phyloP scores from a whole-genome alignment of 177 flowering plant genomes.

The Vitis hybrid region DNA sequence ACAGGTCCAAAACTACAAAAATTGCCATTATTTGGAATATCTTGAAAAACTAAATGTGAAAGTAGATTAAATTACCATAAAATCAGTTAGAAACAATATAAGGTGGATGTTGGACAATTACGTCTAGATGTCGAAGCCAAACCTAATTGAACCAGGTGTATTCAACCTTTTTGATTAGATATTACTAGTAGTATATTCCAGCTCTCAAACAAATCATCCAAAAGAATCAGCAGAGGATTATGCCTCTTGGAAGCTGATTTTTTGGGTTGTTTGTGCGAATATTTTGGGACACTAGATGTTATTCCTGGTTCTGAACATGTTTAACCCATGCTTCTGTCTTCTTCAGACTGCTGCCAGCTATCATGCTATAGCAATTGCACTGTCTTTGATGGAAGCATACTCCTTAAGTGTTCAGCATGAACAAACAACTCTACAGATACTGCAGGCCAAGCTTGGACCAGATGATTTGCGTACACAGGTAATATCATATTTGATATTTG shows the following conservation, averaged over 20 bases:
- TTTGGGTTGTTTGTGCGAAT: neutral
- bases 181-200: too few species aligned
- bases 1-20: too few species aligned
- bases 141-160: too few species aligned
- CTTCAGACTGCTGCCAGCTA: slow-evolving; percentile 93
- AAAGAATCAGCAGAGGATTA: neutral
- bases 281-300: neutral
- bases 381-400: slow-evolving; percentile 94
- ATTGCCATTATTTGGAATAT: too few species aligned
- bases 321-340: slow-evolving; percentile 11
- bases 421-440: slow-evolving; percentile 89
- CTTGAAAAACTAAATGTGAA: too few species aligned
- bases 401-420: slow-evolving; percentile 95
- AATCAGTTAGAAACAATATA: too few species aligned
- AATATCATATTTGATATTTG: slow-evolving; percentile 3
- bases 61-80: too few species aligned
- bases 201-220: neutral
- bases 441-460: slow-evolving; percentile 81
- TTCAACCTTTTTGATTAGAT: too few species aligned
- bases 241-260: neutral
- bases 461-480: slow-evolving; percentile 97
- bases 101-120: too few species aligned
- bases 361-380: slow-evolving; percentile 97
- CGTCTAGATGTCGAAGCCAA: too few species aligned
- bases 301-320: neutral